Evolutionary conservation across 2,329 filamentous ascomycete genomes (phyloP).

Genomic region (Diplodia sapinea): DNA sequence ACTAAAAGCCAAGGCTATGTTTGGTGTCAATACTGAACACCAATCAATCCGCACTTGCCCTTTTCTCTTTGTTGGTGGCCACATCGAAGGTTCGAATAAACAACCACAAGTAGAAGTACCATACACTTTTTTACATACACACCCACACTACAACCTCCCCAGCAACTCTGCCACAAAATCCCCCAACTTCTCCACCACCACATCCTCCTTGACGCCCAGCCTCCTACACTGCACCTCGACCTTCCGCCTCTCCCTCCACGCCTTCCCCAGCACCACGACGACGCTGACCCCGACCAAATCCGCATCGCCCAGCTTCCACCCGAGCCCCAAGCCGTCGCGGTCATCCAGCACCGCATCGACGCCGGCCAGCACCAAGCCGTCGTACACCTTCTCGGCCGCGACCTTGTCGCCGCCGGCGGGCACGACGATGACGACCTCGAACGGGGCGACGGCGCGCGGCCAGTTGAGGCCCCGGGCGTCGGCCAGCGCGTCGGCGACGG

Average conservation of each 20-base stretch:
- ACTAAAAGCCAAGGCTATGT: no score
- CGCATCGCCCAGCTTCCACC: conserved; percentile 89
- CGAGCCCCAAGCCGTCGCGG: conserved; percentile 62
- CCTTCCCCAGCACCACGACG: conserved; percentile 72
- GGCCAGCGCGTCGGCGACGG: conserved; percentile 76
- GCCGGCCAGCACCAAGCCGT: conserved; percentile 54
- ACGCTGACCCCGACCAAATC: conserved; percentile 89
- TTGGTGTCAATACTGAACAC: no score
- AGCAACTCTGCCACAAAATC: conserved; percentile 57
- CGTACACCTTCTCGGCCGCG: conserved; percentile 64
- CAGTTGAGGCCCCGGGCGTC: conserved; percentile 78
- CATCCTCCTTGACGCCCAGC: conserved; percentile 66
- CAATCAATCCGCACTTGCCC: no score
- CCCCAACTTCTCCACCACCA: conserved; percentile 59
- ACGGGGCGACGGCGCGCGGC: conserved; percentile 86
- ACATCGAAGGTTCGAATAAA: no score
- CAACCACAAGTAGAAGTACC: neutral
- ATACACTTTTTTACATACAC: no score
- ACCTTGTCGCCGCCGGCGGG: conserved; percentile 55
- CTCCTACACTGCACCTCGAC: conserved; percentile 80
- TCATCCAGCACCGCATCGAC: conserved; percentile 48
- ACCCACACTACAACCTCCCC: conserved; percentile 53
- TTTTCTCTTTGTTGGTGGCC: no score
- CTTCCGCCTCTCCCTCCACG: conserved; percentile 48
- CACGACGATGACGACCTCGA: conserved; percentile 74